Percentiles rank a stretch among this genome's conserved stretches.
Conservation (phyloP, 139 green algal genomes). For the Chlorella sp. region DNA sequence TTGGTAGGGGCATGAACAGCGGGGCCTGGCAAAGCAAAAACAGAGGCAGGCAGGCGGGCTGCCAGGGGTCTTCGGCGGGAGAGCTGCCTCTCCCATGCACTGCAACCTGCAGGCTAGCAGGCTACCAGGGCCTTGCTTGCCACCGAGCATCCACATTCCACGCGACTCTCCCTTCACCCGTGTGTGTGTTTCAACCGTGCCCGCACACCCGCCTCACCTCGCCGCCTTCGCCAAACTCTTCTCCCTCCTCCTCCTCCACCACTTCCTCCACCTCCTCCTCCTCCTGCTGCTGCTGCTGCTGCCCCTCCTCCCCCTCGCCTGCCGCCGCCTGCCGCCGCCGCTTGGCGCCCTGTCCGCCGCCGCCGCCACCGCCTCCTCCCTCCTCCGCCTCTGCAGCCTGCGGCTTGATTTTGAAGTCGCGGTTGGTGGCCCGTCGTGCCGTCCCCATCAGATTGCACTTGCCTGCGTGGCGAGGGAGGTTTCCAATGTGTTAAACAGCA, state of each 20-base stretch:
- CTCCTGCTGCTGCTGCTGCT: neutral
- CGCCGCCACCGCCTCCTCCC: neutral
- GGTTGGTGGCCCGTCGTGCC: constrained; percentile 53
- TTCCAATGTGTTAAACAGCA: too few species aligned
- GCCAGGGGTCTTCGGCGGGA: too few species aligned
- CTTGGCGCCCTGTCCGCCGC: neutral
- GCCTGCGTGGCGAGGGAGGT: neutral
- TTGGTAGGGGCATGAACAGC: too few species aligned
- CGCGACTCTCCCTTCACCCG: too few species aligned
- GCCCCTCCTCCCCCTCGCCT: neutral
- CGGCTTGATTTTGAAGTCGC: constrained; percentile 60
- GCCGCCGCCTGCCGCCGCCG: neutral
- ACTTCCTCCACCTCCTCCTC: neutral
- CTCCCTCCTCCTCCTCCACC: neutral
- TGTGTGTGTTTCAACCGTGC: too few species aligned
- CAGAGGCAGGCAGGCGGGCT: too few species aligned
- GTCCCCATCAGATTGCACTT: constrained; percentile 57
- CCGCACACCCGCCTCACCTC: too few species aligned
- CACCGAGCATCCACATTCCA: too few species aligned
- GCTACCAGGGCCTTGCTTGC: too few species aligned
- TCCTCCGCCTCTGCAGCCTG: neutral
- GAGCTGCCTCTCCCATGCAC: too few species aligned
- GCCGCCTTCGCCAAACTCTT: neutral
- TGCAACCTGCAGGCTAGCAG: too few species aligned
- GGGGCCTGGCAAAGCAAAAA: too few species aligned